A percentile compares a stretch with the other conserved stretches of the same genome.
Evolutionary conservation across 352 stramenopile species (phyloP).

Genomic region (Phytopythium kandeliae): DNA sequence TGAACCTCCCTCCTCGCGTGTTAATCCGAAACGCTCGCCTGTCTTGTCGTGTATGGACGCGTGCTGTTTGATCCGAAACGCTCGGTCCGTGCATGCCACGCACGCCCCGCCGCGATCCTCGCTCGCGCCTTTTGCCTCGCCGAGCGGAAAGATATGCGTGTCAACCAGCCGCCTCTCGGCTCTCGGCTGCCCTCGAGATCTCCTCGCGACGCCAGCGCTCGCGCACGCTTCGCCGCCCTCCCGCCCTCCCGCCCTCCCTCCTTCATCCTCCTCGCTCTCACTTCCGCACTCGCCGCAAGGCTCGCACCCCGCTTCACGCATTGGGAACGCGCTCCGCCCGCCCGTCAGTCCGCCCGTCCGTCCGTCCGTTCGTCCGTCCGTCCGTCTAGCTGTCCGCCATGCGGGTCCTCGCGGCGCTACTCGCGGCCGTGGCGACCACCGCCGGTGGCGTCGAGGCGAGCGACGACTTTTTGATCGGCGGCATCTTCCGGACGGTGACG

Average conservation of each 20-base stretch:
- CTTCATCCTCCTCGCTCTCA: not conserved
- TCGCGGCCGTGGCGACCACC: not conserved
- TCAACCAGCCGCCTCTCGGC: too few relatives aligned
- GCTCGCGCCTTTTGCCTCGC: not conserved
- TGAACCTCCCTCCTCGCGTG: not conserved
- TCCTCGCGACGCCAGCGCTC: too few relatives aligned
- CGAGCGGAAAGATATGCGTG: slow-evolving; percentile 1
- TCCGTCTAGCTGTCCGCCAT: not conserved
- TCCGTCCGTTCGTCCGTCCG: too few relatives aligned
- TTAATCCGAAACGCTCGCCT: slow-evolving; percentile 6
- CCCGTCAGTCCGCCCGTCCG: too few relatives aligned
- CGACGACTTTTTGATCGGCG: not conserved
- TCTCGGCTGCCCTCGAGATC: too few relatives aligned
- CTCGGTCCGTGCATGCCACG: not conserved
- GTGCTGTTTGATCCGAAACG: slow-evolving; percentile 5
- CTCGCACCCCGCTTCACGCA: too few relatives aligned
- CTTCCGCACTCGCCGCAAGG: not conserved
- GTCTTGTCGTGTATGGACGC: too few relatives aligned
- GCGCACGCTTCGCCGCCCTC: too few relatives aligned
- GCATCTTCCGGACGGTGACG: not conserved
- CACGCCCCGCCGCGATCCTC: not conserved
- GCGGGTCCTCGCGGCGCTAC: not conserved
- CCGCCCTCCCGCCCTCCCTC: too few relatives aligned
- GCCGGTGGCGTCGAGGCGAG: not conserved
- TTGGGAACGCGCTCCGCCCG: too few relatives aligned